phyloP scores from a whole-genome alignment of 2,329 filamentous ascomycete species.

The Neonectria magnoliae region DNA sequence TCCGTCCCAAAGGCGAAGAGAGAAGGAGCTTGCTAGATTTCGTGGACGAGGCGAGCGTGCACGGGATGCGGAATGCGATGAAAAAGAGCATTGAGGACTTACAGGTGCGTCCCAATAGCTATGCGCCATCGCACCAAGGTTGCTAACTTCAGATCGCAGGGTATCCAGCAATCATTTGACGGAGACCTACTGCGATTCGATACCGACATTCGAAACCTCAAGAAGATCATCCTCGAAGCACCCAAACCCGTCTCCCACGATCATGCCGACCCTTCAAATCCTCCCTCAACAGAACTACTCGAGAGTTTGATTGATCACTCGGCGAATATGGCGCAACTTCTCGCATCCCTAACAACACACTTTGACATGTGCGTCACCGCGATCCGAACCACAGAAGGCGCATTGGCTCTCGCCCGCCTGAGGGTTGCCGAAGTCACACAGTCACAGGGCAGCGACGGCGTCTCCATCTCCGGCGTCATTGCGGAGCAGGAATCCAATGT shows the following conservation, averaged over 20 bases:
- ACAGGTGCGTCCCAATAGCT: conserved; percentile 58
- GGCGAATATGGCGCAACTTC: conserved; percentile 81
- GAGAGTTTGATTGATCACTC: conserved; percentile 76
- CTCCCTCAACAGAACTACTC: conserved; percentile 64
- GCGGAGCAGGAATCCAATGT: conserved; percentile 64
- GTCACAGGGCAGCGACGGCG: conserved; percentile 57
- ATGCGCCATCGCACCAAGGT: conserved; percentile 1
- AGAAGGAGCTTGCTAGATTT: conserved; percentile 77
- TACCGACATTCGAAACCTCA: conserved; percentile 74
- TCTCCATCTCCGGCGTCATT: conserved; percentile 75
- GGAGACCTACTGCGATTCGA: conserved; percentile 80
- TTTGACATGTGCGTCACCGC: conserved; percentile 95
- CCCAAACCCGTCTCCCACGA: conserved; percentile 47
- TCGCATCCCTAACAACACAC: conserved; percentile 84
- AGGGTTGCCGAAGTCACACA: conserved; percentile 72
- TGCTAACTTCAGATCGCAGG: conserved; percentile 48
- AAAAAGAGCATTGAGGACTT: conserved; percentile 77
- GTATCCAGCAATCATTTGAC: conserved; percentile 77
- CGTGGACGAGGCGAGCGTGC: conserved; percentile 77
- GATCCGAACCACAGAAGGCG: conserved; percentile 88
- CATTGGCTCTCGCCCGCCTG: conserved; percentile 73
- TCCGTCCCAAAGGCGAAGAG: conserved; percentile 68
- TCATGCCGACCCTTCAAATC: conserved; percentile 44
- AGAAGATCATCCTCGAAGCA: conserved; percentile 62
- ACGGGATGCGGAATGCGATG: conserved; percentile 71